phyloP scores from a whole-genome alignment of 192 early-diverging fungal species.

The Irineochytrium annulatum region DNA sequence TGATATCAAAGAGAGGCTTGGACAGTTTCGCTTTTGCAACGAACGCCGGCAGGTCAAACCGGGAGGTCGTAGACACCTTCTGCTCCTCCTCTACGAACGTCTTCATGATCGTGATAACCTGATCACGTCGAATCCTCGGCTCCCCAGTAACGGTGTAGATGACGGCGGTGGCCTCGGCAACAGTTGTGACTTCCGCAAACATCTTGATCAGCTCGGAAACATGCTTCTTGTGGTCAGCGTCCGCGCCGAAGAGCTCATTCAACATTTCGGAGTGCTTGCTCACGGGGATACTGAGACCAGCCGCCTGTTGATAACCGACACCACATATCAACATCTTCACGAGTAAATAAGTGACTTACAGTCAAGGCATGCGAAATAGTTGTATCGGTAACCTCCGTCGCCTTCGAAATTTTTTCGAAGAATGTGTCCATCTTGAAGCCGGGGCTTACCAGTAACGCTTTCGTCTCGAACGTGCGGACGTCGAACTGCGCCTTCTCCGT shows the following conservation, averaged over 20 bases:
- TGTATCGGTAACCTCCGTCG: background rate
- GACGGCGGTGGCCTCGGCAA: background rate
- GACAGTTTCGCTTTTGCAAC: background rate
- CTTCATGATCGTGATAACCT: slow-evolving; percentile 2
- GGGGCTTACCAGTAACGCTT: background rate
- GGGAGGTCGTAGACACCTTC: background rate
- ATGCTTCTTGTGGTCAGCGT: background rate
- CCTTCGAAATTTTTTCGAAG: background rate
- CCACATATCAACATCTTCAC: background rate
- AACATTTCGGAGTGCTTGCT: background rate
- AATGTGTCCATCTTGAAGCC: background rate
- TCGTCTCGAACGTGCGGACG: background rate
- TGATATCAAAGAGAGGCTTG: background rate
- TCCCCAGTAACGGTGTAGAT: background rate
- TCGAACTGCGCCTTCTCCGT: background rate
- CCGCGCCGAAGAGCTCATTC: background rate
- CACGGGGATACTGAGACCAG: background rate
- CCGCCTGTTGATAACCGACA: background rate
- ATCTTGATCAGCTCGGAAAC: background rate
- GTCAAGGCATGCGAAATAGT: background rate
- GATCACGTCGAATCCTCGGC: background rate
- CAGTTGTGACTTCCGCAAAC: background rate
- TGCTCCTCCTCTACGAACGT: background rate
- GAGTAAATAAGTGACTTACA: background rate
- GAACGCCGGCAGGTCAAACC: background rate